Base-by-base conservation (phyloP, 1,284 basidiomycete genomes). In the Grifola frondosa region DNA sequence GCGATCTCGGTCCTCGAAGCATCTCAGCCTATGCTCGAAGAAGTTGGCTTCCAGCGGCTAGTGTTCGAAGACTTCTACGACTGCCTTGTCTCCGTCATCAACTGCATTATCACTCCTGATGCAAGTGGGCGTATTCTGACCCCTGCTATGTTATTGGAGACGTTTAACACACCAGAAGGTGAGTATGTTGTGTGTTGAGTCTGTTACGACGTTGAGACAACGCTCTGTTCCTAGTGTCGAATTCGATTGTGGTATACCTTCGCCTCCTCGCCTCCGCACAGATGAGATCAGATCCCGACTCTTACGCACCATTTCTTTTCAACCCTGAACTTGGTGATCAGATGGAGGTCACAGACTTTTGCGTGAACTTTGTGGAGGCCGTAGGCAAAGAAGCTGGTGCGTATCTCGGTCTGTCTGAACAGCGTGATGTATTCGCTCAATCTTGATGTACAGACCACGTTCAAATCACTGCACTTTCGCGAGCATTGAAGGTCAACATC, bases 211-310 rank as follows among this genome's bases (percentile, higher is more conserved):
- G 10, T 40, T 13, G 13, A 23, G 17, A 26, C 16, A 12, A 22
- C 15, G 37, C 35, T 8, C 5, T 7, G 55, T 16, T 12, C 6
- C 24, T 44, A 88, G 83, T 68, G 11, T 87, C 83, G 8, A 85
- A 86, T 60, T 77, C 77, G n/a, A 77, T 88, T 51, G 80, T 87
- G 23, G 74, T 83, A 48, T 88, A 81, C 58, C 74, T 96, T 53
- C 78, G 92, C 30, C 71, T 94, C 38, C 67, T 92, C 16, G 88
- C 92, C 44, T 88, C 89, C 0, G 85, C 91, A 1, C 81, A 90
- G 62, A 87, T 96, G 53, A 82, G 86, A 13, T 63, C 73, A 5
- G 73, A 88, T 50, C 69, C 77, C 1, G 79, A 81, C 11, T 65
- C 73, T 41, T 93, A 84, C 60, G 72, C 74, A 10, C 78, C 78